These are phyloP conservation scores for Coemansia sp. DNA, from an alignment of 192 early-diverging fungal species.

Conservation along the genomic window DNA sequence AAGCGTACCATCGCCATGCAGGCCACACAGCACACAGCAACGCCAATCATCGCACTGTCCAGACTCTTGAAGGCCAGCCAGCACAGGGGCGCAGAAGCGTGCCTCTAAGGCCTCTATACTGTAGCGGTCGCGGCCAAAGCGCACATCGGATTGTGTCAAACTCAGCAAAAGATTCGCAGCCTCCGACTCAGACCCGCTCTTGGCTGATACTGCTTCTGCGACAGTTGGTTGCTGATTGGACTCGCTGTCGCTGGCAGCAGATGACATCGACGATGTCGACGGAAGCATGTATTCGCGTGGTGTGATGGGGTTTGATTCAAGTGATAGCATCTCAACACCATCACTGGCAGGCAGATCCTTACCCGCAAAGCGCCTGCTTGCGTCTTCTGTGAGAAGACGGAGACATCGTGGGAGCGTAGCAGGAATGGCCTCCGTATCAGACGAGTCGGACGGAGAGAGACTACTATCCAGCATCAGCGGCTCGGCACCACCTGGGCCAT, in stretches of 20 bases:
- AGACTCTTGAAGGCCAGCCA: neutral
- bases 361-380: neutral
- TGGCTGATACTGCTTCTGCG: neutral
- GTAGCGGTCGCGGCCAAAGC: constrained; percentile 38
- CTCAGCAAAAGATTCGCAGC: constrained; percentile 45
- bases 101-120: constrained; percentile 25
- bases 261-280: neutral
- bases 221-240: neutral
- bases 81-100: constrained; percentile 12
- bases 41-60: constrained; percentile 18
- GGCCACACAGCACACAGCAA: constrained; percentile 27
- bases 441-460: constrained; percentile 1
- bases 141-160: constrained; percentile 44
- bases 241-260: neutral
- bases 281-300: too few relatives aligned
- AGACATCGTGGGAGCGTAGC: constrained; percentile 13
- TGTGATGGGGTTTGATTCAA: too few relatives aligned
- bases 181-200: constrained; percentile 23
- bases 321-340: too few relatives aligned
- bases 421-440: neutral
- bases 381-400: neutral
- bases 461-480: constrained; percentile 8
- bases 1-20: constrained; percentile 34
- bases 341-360: too few relatives aligned
- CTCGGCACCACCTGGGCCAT: neutral